Percentiles rank a stretch among this genome's conserved stretches.
Conservation (phyloP, 2,329 filamentous ascomycete genomes). For the Xylaria arbuscula region DNA sequence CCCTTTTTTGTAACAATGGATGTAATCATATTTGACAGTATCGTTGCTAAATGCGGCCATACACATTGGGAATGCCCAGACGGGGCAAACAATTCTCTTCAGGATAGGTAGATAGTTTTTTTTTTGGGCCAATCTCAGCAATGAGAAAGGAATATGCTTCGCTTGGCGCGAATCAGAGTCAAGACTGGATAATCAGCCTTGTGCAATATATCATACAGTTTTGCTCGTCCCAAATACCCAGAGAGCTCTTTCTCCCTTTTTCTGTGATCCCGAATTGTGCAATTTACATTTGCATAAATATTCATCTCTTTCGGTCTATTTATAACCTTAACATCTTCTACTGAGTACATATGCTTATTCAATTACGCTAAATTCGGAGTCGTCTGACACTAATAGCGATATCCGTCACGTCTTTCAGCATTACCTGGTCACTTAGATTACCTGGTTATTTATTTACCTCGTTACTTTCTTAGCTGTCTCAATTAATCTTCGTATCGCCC, state of each 20-base stretch:
- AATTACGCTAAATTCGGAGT: background rate
- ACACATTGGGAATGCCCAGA: background rate
- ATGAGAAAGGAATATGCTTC: background rate
- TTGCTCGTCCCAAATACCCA: background rate
- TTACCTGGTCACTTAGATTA: too few relatives aligned
- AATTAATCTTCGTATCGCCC: background rate
- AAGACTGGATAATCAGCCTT: background rate
- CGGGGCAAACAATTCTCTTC: background rate
- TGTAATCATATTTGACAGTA: constrained; percentile 19
- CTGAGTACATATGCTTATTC: too few relatives aligned
- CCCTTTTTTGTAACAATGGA: constrained; percentile 23
- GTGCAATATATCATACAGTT: constrained; percentile 15
- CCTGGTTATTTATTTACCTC: background rate
- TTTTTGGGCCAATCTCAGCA: background rate
- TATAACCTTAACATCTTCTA: too few relatives aligned
- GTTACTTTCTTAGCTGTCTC: background rate
- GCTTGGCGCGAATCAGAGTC: constrained; percentile 5
- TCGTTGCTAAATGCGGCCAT: background rate
- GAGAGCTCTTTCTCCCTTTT: too few relatives aligned
- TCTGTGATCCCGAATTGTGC: too few relatives aligned
- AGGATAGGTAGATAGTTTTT: constrained; percentile 2
- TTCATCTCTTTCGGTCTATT: too few relatives aligned
- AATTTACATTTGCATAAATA: too few relatives aligned
- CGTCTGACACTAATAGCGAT: too few relatives aligned
- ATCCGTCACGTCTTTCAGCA: too few relatives aligned